Base-by-base conservation (phyloP, 768 basidiomycete species). In the Tephrocybe sp. region DNA sequence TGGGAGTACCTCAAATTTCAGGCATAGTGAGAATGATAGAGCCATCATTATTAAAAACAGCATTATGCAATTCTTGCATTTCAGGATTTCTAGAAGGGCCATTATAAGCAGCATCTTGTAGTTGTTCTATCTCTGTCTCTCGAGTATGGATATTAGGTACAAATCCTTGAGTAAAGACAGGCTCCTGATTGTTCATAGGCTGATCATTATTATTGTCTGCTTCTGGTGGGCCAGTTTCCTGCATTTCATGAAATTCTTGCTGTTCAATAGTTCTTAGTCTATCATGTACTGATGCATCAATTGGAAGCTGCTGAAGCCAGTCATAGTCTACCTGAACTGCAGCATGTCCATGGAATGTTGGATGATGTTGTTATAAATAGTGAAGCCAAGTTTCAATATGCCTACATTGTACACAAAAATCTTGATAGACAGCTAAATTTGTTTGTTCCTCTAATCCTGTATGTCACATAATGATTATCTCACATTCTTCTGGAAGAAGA, bases 61-160 rank as follows among this genome's bases (percentile, higher is more conserved):
- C 36, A 37, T 37, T 38, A 13, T 38, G 52, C n/a, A 60, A 48
- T 41, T 57, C 46, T 11, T 59, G 55, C 4, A 57, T 18, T 38
- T 56, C 57, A 28, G 53, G 3, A 31, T 28, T 31, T 13, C 31
- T 2, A 31, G 1, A 1, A 15, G 15, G n/a, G n/a, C n/a, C 15
- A 13, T 44, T 8, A 3, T 31, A 28, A 13, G 42, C 42, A 21
- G 26, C 28, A 31, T 44, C 31, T 28, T 22, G 12, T 13, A 43
- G 24, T 43, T 22, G 28, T n/a, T 43, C 42, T 26, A 43, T 44
- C 31, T 27, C 19, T 6, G 28, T 41, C 4, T 39, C 21, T 27
- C 11, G 16, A 8, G 8, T 27, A 9, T 51, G 49, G 28, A 42
- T 31, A 21, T 44, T 44, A 0, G 15, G 36, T 11, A 44, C 21